Evolutionary conservation across 1,284 basidiomycete genomes (phyloP).

Genomic region (Malassezia equina): DNA sequence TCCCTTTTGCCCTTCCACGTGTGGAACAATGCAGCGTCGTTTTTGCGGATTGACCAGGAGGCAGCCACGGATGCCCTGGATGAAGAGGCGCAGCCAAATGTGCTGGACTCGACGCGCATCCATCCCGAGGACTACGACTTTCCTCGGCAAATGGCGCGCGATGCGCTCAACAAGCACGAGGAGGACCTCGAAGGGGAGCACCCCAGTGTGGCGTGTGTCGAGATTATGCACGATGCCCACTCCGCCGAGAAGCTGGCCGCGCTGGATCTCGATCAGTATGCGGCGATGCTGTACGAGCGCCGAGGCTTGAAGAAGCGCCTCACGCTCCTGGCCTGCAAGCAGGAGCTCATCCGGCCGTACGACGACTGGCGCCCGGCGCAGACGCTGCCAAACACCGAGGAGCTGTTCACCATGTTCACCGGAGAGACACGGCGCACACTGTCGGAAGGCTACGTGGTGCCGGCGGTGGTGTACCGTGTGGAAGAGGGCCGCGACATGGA

Average conservation of each 20-base stretch:
- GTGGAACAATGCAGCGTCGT: slow-evolving; percentile 59
- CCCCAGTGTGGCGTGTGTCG: slow-evolving; percentile 38
- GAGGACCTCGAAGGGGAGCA: slow-evolving; percentile 45
- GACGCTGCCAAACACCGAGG: slow-evolving; percentile 61
- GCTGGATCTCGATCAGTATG: slow-evolving; percentile 92
- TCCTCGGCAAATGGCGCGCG: slow-evolving; percentile 95
- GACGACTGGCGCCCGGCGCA: slow-evolving; percentile 67
- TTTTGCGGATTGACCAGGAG: slow-evolving; percentile 56
- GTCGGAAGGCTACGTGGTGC: slow-evolving; percentile 68
- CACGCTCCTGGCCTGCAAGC: slow-evolving; percentile 63
- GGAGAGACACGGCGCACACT: slow-evolving; percentile 79
- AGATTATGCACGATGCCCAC: slow-evolving; percentile 74
- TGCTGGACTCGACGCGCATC: slow-evolving; percentile 87
- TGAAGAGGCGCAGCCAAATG: slow-evolving; percentile 62
- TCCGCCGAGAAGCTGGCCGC: slow-evolving; percentile 74
- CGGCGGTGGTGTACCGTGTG: slow-evolving; percentile 63
- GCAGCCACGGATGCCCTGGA: slow-evolving; percentile 44
- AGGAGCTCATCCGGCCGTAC: slow-evolving; percentile 78
- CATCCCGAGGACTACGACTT: slow-evolving; percentile 97
- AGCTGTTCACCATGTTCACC: slow-evolving; percentile 86
- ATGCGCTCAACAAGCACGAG: slow-evolving; percentile 69
- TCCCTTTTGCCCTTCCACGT: slow-evolving; percentile 32
- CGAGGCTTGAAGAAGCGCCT: slow-evolving; percentile 53
- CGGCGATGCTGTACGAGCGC: slow-evolving; percentile 61
- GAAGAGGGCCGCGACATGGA: slow-evolving; percentile 43